These are phyloP conservation scores for Kluyveromyces marxianus DNA, from an alignment of 1,139 yeast species.

Conservation along the genomic window DNA sequence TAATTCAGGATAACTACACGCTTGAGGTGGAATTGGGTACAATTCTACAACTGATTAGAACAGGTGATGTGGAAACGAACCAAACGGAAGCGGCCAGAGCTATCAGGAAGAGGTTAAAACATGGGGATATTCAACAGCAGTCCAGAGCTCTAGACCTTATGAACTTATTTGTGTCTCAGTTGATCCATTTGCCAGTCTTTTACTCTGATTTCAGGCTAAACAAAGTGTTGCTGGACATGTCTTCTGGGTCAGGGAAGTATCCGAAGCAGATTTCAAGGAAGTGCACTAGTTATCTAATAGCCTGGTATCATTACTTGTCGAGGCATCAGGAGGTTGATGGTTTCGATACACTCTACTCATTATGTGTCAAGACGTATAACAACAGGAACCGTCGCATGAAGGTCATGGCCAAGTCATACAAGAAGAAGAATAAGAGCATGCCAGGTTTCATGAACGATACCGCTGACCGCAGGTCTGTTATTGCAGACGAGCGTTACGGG, in stretches of 20 bases:
- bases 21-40: conserved; percentile 37
- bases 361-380: neutral
- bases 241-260: conserved; percentile 16
- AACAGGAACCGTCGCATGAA: neutral
- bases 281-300: conserved; percentile 15
- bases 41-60: conserved; percentile 28
- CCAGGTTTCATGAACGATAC: conserved; percentile 38
- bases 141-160: conserved; percentile 52
- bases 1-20: conserved; percentile 35
- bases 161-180: conserved; percentile 72
- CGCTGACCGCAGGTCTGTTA: conserved; percentile 35
- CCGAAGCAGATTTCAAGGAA: conserved; percentile 16
- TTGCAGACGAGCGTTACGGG: conserved; percentile 39
- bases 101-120: conserved; percentile 76
- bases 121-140: conserved; percentile 44
- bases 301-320: conserved; percentile 20
- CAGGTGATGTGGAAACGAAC: conserved; percentile 19
- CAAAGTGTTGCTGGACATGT: conserved; percentile 57
- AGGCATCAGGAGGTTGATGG: conserved; percentile 21
- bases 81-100: conserved; percentile 79
- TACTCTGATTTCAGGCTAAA: conserved; percentile 64
- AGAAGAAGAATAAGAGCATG: conserved; percentile 9
- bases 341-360: neutral
- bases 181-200: conserved; percentile 39
- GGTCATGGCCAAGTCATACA: neutral